Evolutionary conservation across 2,329 filamentous ascomycete species (phyloP).

Genomic region (Volutella citrinella): DNA sequence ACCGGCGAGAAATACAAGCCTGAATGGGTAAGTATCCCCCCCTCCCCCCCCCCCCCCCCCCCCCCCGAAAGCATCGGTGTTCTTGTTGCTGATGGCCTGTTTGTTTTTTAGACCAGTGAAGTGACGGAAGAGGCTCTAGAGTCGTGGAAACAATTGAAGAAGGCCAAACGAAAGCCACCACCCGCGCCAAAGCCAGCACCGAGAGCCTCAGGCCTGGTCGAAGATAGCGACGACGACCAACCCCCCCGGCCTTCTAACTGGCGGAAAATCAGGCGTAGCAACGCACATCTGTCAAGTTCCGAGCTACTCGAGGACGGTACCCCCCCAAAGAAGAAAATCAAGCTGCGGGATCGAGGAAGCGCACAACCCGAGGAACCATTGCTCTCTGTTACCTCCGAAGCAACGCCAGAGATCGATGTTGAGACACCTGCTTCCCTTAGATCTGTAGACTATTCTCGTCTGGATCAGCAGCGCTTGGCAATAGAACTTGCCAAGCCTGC

Average conservation of each 20-base stretch:
- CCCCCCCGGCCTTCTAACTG: conserved; percentile 27
- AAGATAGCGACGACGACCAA: conserved; percentile 17
- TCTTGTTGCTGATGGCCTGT: conserved; percentile 18
- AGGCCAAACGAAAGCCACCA: conserved; percentile 4
- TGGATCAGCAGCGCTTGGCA: conserved; percentile 17
- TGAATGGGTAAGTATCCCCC: conserved; percentile 31
- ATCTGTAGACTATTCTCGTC: conserved; percentile 7
- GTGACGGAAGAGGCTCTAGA: conserved; percentile 29
- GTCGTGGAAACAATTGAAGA: conserved; percentile 32
- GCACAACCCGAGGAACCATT: conserved; percentile 29
- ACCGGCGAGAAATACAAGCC: conserved; percentile 32
- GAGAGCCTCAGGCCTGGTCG: conserved; percentile 4
- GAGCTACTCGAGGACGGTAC: conserved; percentile 12
- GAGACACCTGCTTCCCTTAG: conserved; percentile 15
- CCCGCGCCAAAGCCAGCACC: conserved; percentile 1
- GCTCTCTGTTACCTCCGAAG: conserved; percentile 27
- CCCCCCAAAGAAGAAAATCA: conserved; percentile 19
- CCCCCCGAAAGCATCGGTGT: conserved; percentile 1
- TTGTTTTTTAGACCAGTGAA: conserved; percentile 21
- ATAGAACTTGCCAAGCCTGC: conserved; percentile 30
- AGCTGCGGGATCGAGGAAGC: conserved; percentile 16
- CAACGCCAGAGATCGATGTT: conserved; percentile 20
- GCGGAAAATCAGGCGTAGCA: conserved; percentile 17
- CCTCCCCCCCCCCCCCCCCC: not conserved
- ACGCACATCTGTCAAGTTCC: conserved; percentile 14